Evolutionary conservation across 2,329 filamentous ascomycete genomes (phyloP), one percentile per base, ranked within the genome.

Genomic region (Colletotrichum agaves): DNA sequence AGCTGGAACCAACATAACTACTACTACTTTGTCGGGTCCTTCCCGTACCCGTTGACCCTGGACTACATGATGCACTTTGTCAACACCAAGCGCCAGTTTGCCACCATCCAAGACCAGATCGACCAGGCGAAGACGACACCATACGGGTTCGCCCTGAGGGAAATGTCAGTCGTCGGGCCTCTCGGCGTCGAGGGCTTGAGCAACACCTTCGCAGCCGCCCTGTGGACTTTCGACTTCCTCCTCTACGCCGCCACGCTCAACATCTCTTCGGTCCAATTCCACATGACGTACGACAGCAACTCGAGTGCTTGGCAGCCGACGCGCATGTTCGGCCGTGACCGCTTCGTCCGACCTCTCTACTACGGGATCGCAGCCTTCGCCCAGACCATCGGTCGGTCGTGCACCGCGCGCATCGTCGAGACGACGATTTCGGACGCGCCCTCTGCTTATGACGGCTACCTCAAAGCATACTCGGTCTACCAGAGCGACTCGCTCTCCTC

Each of bases 1-100:
- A 59, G 53, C 11, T 67, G 64, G 64, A 67, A 67, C 33, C 64
- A 67, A 41, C 64, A 67, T 12, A 67, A 67, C 64, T 67, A 67
- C 53, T 67, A 59, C 33, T 67, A 64, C 37, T 67, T 67, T 19
- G 53, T 67, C 33, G 61, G 52, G 2, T 64, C 64, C 11, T 58
- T 67, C 35, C 47, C 64, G 8, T 67, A 64, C 41, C 64, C 64
- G 1, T n/a, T 67, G 46, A 67, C 64, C 3, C 33, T 67, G 60
- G 61, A 67, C 17, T 64, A 67, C 53, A 67, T 67, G 64, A 52
- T 67, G 61, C 64, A 62, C 5, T 67, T 67, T 5, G 61, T 59
- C 31, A 67, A 63, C 44, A 67, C 64, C 27, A 64, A 67, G 23
- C 35, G 27, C 7, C 64, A 67, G 33, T 67, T 67, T 23, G 41